A percentile compares a stretch with the other conserved stretches of the same genome.
Evolutionary conservation across 352 stramenopile genomes (phyloP).

Genomic region (Phytopythium aichiense): DNA sequence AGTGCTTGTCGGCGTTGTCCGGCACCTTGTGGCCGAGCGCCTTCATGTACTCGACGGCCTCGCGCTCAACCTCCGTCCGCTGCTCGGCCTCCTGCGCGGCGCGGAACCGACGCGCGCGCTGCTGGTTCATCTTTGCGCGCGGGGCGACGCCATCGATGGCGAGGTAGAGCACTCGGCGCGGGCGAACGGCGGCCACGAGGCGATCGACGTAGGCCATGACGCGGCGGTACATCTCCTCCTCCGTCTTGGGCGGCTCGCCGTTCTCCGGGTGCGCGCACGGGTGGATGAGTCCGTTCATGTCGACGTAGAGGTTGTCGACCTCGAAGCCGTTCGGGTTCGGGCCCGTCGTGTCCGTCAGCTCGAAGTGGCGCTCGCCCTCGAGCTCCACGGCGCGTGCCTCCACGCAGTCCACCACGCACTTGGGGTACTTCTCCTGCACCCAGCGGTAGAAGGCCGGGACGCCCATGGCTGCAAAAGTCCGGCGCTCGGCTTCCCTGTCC

Average conservation of each 20-base stretch:
- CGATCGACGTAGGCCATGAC: conserved; percentile 96
- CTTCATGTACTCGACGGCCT: conserved; percentile 91
- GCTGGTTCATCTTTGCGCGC: conserved; percentile 99
- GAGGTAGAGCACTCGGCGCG: conserved; percentile 95
- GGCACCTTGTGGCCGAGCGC: conserved; percentile 84
- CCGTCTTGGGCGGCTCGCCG: conserved; percentile 87
- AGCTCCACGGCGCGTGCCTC: conserved; percentile 73
- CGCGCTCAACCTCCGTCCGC: conserved; percentile 88
- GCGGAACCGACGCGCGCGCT: conserved; percentile 96
- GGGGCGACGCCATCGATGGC: conserved; percentile 98
- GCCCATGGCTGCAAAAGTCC: conserved; percentile 74
- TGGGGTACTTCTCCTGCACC: conserved; percentile 99
- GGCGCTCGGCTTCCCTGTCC: neutral
- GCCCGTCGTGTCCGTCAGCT: conserved; percentile 66
- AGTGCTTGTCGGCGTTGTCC: conserved; percentile 79
- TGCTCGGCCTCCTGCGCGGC: conserved; percentile 95
- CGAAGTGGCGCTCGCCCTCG: conserved; percentile 76
- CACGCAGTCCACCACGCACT: conserved; percentile 92
- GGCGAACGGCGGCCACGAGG: conserved; percentile 92
- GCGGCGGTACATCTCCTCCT: conserved; percentile 98
- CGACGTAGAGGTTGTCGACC: conserved; percentile 99
- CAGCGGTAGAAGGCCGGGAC: conserved; percentile 99
- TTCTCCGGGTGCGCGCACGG: conserved; percentile 97
- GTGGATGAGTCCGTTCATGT: conserved; percentile 99
- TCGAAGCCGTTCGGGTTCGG: conserved; percentile 94